Evolutionary conservation across 208 protist genomes (phyloP).

Genomic region (Leptomonas seymouri): DNA sequence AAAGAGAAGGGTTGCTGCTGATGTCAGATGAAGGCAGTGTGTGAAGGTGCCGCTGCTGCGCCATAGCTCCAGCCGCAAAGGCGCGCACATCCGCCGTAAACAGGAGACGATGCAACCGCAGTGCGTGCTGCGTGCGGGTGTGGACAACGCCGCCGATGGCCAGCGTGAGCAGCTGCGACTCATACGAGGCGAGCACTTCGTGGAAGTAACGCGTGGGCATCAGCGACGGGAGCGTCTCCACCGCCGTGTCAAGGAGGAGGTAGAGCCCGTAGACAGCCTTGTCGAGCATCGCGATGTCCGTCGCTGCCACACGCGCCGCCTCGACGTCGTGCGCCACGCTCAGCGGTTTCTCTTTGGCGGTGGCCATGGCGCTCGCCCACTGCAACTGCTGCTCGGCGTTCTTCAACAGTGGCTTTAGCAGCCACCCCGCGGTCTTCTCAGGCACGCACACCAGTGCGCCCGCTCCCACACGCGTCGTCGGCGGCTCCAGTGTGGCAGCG

Average conservation of each 20-base stretch:
- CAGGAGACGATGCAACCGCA: slow-evolving; percentile 56
- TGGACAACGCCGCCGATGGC: slow-evolving; percentile 46
- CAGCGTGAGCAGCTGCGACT: slow-evolving; percentile 45
- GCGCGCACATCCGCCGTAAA: slow-evolving; percentile 46
- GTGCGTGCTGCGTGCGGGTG: slow-evolving; percentile 25
- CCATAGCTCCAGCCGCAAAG: slow-evolving; percentile 27
- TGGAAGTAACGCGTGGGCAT: slow-evolving; percentile 47
- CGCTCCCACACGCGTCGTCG: slow-evolving; percentile 17
- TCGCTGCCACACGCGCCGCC: slow-evolving; percentile 11
- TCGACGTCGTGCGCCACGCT: not conserved
- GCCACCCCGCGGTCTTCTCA: slow-evolving; percentile 37
- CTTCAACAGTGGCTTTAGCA: slow-evolving; percentile 56
- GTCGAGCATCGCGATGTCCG: slow-evolving; percentile 34
- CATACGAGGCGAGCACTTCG: slow-evolving; percentile 45
- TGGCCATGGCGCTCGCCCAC: slow-evolving; percentile 35
- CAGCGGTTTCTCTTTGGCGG: slow-evolving; percentile 18
- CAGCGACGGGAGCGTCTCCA: slow-evolving; percentile 38
- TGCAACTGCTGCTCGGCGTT: slow-evolving; percentile 58
- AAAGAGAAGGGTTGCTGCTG: not conserved
- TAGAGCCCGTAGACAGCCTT: slow-evolving; percentile 35
- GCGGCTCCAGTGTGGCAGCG: slow-evolving; percentile 45
- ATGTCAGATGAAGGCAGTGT: not conserved
- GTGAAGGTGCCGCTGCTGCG: not conserved
- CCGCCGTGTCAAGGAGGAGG: slow-evolving; percentile 37
- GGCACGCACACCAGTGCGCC: slow-evolving; percentile 19